Base-by-base conservation (phyloP, 371 early-diverging fungal genomes). In the Rhizopus stolonifer region DNA sequence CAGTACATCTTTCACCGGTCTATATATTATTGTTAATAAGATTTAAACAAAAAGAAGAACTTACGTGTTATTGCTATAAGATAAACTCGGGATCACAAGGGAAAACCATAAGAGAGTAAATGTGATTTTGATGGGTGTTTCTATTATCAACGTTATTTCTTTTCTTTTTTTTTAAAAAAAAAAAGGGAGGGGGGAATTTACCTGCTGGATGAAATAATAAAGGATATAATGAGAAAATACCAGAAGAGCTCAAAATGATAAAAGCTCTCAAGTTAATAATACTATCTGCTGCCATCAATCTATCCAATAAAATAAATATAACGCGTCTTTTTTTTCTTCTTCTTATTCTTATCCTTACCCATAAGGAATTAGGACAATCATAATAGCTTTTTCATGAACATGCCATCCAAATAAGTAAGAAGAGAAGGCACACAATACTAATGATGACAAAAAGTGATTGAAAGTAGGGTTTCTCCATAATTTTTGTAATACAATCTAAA, bases 361-460 rank as follows among this genome's bases (percentile, higher is more conserved):
- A 62, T 93, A 79, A 4, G 97, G 94, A 40, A 92, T 85, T 39
- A 92, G 60, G 3, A 92, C 83, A 58, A 95, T 55, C 67, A 98
- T 69, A 11, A 95, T 85, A 1, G 98, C 98, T 71, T 98, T 98
- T 61, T 98, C 98, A 62, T 98, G 98, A 7, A 98, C 98, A 69
- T 98, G 98, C 96, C 96, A 98, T 17, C 96, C 96, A 69, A 96
- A 96, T 60, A 93, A 60, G 69, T 87, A 98, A 22, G 96, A 91
- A 1, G 89, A 82, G 53, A 89, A 93, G 0, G 87, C 93, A 57
- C 92, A 93, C 18, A 93, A 70, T 1, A 86, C 83, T 14, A 95
- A 58, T 0, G 87, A 70, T 15, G 84, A 70, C n/a, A 94, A 22
- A 52, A 96, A 92, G n/a, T 79, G 81, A 8, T 77, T 67, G 48